These are phyloP conservation scores for Aspergillus avenaceus DNA, from an alignment of 495 filamentous ascomycete species.

Conservation along the genomic window DNA sequence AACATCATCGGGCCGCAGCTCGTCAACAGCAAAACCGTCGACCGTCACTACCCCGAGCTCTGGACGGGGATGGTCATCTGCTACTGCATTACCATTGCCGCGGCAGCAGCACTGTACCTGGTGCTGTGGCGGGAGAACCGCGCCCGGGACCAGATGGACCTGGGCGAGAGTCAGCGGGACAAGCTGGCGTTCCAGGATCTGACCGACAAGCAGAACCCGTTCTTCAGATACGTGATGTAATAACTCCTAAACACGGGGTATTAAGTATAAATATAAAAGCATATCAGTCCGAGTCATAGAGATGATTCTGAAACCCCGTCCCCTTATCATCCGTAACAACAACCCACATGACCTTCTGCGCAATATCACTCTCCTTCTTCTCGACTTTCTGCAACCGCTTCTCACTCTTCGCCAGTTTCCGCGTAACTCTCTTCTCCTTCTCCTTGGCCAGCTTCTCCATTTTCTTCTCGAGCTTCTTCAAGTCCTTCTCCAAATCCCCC, in stretches of 20 bases:
- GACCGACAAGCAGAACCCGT: slow-evolving; percentile 72
- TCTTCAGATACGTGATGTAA: slow-evolving; percentile 69
- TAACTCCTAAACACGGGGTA: too few relatives aligned
- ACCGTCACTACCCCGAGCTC: slow-evolving; percentile 63
- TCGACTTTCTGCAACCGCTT: slow-evolving; percentile 5
- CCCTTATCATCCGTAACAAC: slow-evolving; percentile 12
- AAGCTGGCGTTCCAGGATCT: slow-evolving; percentile 66
- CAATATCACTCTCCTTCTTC: slow-evolving; percentile 15
- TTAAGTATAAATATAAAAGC: too few relatives aligned
- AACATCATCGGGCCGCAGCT: slow-evolving; percentile 72
- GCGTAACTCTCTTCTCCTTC: slow-evolving; percentile 6
- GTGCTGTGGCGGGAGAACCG: slow-evolving; percentile 56
- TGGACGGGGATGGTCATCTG: slow-evolving; percentile 71
- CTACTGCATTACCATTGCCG: slow-evolving; percentile 63
- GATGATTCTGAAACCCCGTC: slow-evolving; percentile 5
- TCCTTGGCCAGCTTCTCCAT: slow-evolving; percentile 8
- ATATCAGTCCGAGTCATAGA: slow-evolving; percentile 10
- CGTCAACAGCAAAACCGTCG: slow-evolving; percentile 55
- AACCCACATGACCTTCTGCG: slow-evolving; percentile 13
- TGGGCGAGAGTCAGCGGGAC: slow-evolving; percentile 59
- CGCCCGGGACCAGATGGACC: slow-evolving; percentile 35
- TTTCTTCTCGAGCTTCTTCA: slow-evolving; percentile 8
- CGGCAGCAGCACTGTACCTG: slow-evolving; percentile 51
- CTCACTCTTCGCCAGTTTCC: slow-evolving; percentile 1
- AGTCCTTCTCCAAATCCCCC: slow-evolving; percentile 14